These are phyloP conservation scores for Solanum hybrid DNA, from an alignment of 305 asterid species.

Conservation along the genomic window DNA sequence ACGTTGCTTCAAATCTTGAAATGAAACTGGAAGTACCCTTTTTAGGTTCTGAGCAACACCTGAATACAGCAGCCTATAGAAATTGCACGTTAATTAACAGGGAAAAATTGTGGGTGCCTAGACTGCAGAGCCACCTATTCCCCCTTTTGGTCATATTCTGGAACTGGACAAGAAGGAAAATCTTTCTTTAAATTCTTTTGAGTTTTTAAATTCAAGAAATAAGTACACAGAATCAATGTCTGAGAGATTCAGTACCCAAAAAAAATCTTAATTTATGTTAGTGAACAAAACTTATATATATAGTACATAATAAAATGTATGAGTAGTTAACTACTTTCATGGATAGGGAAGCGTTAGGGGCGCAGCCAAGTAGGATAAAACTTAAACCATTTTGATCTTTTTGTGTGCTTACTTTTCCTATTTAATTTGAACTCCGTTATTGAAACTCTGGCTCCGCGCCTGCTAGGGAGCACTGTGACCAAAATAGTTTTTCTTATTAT, in stretches of 20 bases:
- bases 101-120: conserved; percentile 9
- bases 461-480: background rate
- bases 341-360: background rate
- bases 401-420: background rate
- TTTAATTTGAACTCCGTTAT: background rate
- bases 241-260: background rate
- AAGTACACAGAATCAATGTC: conserved; percentile 3
- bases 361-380: background rate
- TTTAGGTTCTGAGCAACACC: conserved; percentile 11
- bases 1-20: background rate
- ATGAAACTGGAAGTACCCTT: background rate
- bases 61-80: conserved; percentile 16
- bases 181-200: background rate
- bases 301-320: background rate
- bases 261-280: background rate
- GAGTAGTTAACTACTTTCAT: background rate
- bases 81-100: conserved; percentile 3
- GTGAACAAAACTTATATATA: background rate
- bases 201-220: background rate
- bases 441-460: background rate
- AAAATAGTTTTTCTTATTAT: background rate
- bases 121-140: conserved; percentile 35
- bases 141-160: conserved; percentile 24
- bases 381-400: background rate
- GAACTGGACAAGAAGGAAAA: conserved; percentile 17